Evolutionary conservation across 2,329 filamentous ascomycete species (phyloP).

Genomic region (Cladosporium sp.): DNA sequence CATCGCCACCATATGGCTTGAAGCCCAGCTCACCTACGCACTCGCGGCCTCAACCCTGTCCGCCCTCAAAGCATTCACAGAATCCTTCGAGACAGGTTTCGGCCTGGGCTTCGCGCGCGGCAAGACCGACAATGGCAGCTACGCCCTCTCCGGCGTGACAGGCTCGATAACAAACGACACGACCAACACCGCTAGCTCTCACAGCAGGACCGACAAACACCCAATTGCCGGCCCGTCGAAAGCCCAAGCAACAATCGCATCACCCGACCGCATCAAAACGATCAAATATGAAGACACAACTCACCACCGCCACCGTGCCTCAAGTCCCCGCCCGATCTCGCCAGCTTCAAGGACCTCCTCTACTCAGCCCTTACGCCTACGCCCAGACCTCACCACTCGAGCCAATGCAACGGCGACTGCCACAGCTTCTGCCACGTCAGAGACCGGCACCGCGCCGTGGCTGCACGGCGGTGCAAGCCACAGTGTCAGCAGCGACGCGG

Average conservation of each 20-base stretch:
- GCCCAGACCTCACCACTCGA: neutral
- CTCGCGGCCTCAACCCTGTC: constrained; percentile 40
- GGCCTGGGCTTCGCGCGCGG: constrained; percentile 29
- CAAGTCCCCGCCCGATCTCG: neutral
- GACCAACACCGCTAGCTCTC: neutral
- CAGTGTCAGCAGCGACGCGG: constrained; percentile 16
- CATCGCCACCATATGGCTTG: constrained; percentile 33
- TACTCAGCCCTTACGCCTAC: neutral
- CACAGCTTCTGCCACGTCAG: neutral
- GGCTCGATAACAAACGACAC: neutral
- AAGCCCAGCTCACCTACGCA: constrained; percentile 38
- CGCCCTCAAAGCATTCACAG: constrained; percentile 39
- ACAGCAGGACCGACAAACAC: neutral
- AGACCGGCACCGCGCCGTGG: neutral
- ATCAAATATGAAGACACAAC: constrained; percentile 18
- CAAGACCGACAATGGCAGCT: constrained; percentile 23
- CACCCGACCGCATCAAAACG: constrained; percentile 13
- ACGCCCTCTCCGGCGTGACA: constrained; percentile 21
- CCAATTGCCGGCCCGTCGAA: neutral
- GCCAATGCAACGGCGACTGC: neutral
- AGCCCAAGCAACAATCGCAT: no score
- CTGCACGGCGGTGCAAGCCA: constrained; percentile 15
- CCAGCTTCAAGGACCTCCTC: neutral
- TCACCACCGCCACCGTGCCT: neutral
- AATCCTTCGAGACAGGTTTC: constrained; percentile 40